Evolutionary conservation across 164 flowering plant species (phyloP).

Genomic region (Saururus chinensis): DNA sequence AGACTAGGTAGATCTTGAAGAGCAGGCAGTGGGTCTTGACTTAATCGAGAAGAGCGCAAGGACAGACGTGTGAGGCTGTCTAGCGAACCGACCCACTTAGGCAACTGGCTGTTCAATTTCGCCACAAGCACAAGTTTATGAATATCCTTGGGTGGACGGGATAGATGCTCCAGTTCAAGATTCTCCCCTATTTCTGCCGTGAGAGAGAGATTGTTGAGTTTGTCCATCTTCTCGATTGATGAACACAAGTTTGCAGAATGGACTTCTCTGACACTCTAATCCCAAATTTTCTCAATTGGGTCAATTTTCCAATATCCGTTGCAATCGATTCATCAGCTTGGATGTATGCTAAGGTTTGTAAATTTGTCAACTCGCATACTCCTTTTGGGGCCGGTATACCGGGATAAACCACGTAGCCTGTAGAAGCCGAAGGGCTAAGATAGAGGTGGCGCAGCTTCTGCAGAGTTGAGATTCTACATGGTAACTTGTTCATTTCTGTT

Average conservation of each 20-base stretch:
- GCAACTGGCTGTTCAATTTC: neutral
- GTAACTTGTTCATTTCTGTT: slow-evolving; percentile 1
- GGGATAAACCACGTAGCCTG: neutral
- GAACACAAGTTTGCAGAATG: neutral
- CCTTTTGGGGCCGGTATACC: neutral
- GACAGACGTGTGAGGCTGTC: neutral
- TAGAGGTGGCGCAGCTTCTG: slow-evolving; percentile 6
- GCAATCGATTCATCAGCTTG: neutral
- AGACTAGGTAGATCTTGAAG: slow-evolving; percentile 7
- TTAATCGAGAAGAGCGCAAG: neutral
- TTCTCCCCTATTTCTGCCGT: slow-evolving; percentile 1
- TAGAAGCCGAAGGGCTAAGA: neutral
- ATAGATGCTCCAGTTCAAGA: slow-evolving; percentile 3
- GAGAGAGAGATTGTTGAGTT: neutral
- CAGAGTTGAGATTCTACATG: slow-evolving; percentile 3
- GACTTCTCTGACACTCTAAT: neutral
- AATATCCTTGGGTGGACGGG: neutral
- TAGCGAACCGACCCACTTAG: slow-evolving; percentile 1
- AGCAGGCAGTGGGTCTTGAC: neutral
- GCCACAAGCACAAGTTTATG: slow-evolving; percentile 2
- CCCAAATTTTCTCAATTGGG: slow-evolving; percentile 3
- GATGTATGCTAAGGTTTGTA: neutral
- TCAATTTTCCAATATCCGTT: neutral
- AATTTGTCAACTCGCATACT: neutral
- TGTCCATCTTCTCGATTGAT: slow-evolving; percentile 8